Evolutionary conservation across 2,329 filamentous ascomycete genomes (phyloP).

Genomic region (Claviceps cyperi): DNA sequence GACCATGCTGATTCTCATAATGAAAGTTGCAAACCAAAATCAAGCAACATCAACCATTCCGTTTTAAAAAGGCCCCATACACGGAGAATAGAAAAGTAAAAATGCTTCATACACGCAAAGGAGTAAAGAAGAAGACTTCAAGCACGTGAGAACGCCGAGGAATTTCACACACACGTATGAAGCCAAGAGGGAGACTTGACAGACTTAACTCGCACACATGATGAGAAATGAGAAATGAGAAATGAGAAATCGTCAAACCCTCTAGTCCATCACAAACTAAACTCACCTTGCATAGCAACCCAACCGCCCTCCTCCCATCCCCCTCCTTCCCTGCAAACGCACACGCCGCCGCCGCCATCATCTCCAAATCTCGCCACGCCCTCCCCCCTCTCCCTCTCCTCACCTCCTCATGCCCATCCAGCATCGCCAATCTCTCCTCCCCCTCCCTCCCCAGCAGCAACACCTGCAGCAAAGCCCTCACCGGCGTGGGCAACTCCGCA

Average conservation of each 20-base stretch:
- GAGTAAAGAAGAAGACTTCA: too few relatives aligned
- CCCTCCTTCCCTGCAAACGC: conserved; percentile 27
- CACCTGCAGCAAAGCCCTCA: conserved; percentile 38
- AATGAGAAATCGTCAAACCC: too few relatives aligned
- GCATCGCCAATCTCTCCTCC: conserved; percentile 18
- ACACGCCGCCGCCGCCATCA: conserved; percentile 28
- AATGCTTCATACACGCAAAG: background rate
- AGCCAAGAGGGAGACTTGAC: too few relatives aligned
- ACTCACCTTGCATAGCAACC: conserved; percentile 39
- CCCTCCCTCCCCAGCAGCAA: conserved; percentile 28
- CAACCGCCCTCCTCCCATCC: conserved; percentile 25
- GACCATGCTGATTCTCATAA: too few relatives aligned
- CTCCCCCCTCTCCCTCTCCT: conserved; percentile 23
- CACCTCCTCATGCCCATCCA: conserved; percentile 32
- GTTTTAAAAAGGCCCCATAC: too few relatives aligned
- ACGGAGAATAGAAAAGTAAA: background rate
- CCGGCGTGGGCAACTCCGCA: conserved; percentile 34
- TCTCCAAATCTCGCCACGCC: conserved; percentile 34
- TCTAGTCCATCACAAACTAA: background rate
- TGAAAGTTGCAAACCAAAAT: too few relatives aligned
- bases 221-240: too few relatives aligned
- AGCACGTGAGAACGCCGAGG: too few relatives aligned
- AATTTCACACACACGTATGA: too few relatives aligned
- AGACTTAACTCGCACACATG: too few relatives aligned
- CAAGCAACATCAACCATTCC: too few relatives aligned